These are phyloP conservation scores for Agaricus blazei DNA, from an alignment of 768 basidiomycete genomes.

Conservation along the genomic window DNA sequence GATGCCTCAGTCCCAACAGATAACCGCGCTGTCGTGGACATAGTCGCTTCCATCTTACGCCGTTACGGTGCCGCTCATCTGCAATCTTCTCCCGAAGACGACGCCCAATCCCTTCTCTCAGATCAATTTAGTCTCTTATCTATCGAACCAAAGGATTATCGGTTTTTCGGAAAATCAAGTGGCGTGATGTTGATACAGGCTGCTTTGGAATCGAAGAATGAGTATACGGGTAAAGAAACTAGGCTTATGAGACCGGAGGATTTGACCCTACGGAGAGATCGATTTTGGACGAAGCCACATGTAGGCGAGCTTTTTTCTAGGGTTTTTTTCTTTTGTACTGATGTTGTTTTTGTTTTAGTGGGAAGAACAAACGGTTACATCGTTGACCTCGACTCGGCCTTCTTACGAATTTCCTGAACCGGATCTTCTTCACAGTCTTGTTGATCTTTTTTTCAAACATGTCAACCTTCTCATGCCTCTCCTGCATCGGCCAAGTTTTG, in stretches of 20 bases:
- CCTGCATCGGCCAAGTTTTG: slow-evolving; percentile 69
- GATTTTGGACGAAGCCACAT: slow-evolving; percentile 33
- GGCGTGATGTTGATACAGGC: slow-evolving; percentile 48
- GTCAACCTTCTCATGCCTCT: slow-evolving; percentile 60
- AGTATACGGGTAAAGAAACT: slow-evolving; percentile 34
- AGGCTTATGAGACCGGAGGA: slow-evolving; percentile 13
- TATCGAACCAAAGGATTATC: slow-evolving; percentile 29
- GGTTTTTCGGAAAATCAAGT: slow-evolving; percentile 55
- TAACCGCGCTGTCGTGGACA: slow-evolving; percentile 15
- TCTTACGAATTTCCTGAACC: slow-evolving; percentile 42
- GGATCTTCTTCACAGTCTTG: slow-evolving; percentile 45
- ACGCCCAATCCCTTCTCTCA: slow-evolving; percentile 26
- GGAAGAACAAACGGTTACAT: slow-evolving; percentile 23
- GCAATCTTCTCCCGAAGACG: slow-evolving; percentile 23
- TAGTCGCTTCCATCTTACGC: slow-evolving; percentile 31
- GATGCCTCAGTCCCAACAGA: background rate
- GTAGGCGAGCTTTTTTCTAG: slow-evolving; percentile 17
- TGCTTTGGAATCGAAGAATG: slow-evolving; percentile 56
- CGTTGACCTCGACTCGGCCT: slow-evolving; percentile 10
- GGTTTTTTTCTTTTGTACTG: background rate
- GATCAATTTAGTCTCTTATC: slow-evolving; percentile 30
- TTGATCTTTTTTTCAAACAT: slow-evolving; percentile 60
- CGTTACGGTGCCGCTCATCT: slow-evolving; percentile 10
- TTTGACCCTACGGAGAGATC: slow-evolving; percentile 20
- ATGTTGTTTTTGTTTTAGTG: slow-evolving; percentile 23